Base-by-base conservation (phyloP, 208 protist species). In the Trypanosomatidae sp. region DNA sequence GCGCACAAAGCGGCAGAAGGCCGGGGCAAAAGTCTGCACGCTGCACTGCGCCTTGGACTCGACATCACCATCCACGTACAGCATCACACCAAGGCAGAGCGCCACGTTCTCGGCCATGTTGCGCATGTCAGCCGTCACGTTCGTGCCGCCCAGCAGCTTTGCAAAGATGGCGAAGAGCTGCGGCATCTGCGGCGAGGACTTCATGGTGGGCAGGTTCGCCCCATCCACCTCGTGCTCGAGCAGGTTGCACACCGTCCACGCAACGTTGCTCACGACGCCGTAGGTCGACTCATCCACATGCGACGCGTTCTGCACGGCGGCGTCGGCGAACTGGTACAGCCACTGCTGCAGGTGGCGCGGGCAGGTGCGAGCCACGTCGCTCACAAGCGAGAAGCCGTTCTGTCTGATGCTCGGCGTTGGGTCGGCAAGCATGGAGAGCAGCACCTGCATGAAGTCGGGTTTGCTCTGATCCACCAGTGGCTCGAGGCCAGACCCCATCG, bases 81-180 rank as follows among this genome's bases (percentile, higher is more conserved):
- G 70, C 76, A 91, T 88, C 39, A 90, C 69, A 22, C 92, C 92
- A 13, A 97, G 76, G 77, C 81, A 93, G 43, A 94, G 78, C 19
- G 83, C 73, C 56, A 94, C 77, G 69, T 97, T 97, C 71, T 97
- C 92, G 6, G 84, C 87, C 90, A 94, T 94, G 73, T 93, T 95
- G 30, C 88, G 83, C 89, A 94, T 92, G 41, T 95, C 90, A 0
- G 87, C 84, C 25, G 74, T 89, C 22, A 89, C 62, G 17, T 79
- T 62, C 3, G 49, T 53, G 22, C 62, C 22, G 22, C 74, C 70
- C 33, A 96, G 73, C 15, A 89, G 59, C 25, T 66, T 69, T 3
- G 81, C 84, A 28, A 97, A 73, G 33, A 74, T 65, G 3, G 71
- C 69, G 66, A 91, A 95, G n/a, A 95, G 69, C 59, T 90, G 79